A percentile compares a stretch with the other conserved stretches of the same genome.
phyloP scores from a whole-genome alignment of 306 rosid species.

The Corylus heterophylla region DNA sequence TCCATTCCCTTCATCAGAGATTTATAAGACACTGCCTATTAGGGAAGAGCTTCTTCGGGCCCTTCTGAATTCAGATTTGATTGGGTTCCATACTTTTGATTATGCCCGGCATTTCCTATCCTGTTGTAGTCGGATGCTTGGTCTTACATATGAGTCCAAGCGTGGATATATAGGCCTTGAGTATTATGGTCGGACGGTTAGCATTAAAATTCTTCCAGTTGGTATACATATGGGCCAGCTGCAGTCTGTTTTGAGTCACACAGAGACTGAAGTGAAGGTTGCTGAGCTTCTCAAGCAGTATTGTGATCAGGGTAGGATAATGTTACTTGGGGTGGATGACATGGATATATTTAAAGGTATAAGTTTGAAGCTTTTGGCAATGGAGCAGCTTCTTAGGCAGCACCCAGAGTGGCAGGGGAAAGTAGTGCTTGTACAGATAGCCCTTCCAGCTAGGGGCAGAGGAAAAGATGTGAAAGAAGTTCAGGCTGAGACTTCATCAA shows the following conservation, averaged over 20 bases:
- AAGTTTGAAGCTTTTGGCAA: slow-evolving; percentile 78
- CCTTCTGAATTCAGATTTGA: slow-evolving; percentile 76
- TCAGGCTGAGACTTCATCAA: slow-evolving; percentile 58
- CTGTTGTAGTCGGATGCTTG: slow-evolving; percentile 87
- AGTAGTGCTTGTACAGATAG: slow-evolving; percentile 84
- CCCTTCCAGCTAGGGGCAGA: slow-evolving; percentile 79
- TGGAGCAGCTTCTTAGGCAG: slow-evolving; percentile 79
- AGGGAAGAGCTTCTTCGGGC: slow-evolving; percentile 80
- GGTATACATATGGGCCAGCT: slow-evolving; percentile 88
- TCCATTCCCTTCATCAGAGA: slow-evolving; percentile 83
- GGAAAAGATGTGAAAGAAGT: slow-evolving; percentile 80
- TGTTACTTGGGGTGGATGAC: slow-evolving; percentile 85
- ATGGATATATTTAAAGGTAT: slow-evolving; percentile 91
- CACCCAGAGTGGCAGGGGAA: slow-evolving; percentile 61
- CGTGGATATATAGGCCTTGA: slow-evolving; percentile 82
- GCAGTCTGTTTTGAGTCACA: slow-evolving; percentile 56
- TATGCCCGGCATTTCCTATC: slow-evolving; percentile 83
- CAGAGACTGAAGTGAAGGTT: slow-evolving; percentile 61
- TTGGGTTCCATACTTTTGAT: slow-evolving; percentile 87
- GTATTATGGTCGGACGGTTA: slow-evolving; percentile 82
- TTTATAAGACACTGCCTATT: slow-evolving; percentile 72
- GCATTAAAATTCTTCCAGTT: slow-evolving; percentile 81
- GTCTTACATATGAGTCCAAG: slow-evolving; percentile 72
- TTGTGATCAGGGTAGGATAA: slow-evolving; percentile 44
- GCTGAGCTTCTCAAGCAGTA: slow-evolving; percentile 54